Percentiles rank a stretch among this genome's conserved stretches.
These are phyloP conservation scores for Neonectria magnoliae DNA, from an alignment of 2,329 filamentous ascomycete genomes.

Conservation along the genomic window DNA sequence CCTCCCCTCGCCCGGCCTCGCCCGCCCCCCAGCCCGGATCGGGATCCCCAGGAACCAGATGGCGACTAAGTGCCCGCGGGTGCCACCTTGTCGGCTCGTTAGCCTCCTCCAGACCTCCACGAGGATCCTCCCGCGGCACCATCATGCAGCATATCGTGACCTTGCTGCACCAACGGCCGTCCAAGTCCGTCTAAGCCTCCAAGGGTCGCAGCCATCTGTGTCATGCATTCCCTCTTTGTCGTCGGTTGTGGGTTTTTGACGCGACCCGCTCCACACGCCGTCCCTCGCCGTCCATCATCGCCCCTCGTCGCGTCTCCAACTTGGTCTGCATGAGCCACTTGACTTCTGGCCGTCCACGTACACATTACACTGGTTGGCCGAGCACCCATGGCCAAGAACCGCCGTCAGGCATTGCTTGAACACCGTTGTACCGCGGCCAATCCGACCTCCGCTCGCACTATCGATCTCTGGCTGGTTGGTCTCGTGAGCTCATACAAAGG, in stretches of 20 bases:
- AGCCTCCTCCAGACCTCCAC: slow-evolving; percentile 30
- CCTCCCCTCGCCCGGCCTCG: slow-evolving; percentile 37
- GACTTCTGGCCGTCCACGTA: slow-evolving; percentile 27
- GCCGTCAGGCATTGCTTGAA: slow-evolving; percentile 28
- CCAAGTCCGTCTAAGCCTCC: slow-evolving; percentile 19
- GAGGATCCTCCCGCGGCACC: slow-evolving; percentile 33
- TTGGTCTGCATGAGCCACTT: slow-evolving; percentile 27
- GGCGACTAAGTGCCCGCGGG: slow-evolving; percentile 17
- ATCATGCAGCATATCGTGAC: slow-evolving; percentile 37
- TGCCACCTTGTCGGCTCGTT: slow-evolving; percentile 25
- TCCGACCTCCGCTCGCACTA: slow-evolving; percentile 26
- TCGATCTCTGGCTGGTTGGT: slow-evolving; percentile 25
- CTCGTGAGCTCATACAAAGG: slow-evolving; percentile 58
- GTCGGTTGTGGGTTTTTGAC: slow-evolving; percentile 30
- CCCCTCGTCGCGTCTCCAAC: slow-evolving; percentile 22
- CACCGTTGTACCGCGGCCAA: slow-evolving; percentile 26
- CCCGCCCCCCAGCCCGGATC: slow-evolving; percentile 40
- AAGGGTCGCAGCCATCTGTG: slow-evolving; percentile 30
- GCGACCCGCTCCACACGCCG: slow-evolving; percentile 34
- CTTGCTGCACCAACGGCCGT: slow-evolving; percentile 28
- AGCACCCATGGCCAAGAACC: slow-evolving; percentile 28
- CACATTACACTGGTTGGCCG: slow-evolving; percentile 32
- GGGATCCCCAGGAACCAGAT: slow-evolving; percentile 43
- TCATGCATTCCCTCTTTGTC: slow-evolving; percentile 33
- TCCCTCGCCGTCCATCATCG: slow-evolving; percentile 30